phyloP scores from a whole-genome alignment of 495 filamentous ascomycete species.

The Aspergillus egyptiacus region DNA sequence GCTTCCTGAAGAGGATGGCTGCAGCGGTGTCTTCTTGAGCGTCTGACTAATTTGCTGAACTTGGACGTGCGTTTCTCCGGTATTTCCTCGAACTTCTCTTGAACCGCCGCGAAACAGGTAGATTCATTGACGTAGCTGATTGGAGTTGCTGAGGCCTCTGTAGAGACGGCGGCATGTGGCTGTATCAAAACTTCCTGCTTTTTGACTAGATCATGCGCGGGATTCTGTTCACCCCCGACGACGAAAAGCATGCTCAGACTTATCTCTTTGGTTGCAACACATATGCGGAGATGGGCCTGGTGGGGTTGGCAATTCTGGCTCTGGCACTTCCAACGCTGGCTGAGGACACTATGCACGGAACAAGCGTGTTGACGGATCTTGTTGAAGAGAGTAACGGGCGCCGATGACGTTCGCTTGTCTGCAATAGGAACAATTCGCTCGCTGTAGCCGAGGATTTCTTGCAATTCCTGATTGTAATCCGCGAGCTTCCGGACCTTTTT shows the following conservation, averaged over 20 bases:
- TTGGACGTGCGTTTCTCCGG: background rate
- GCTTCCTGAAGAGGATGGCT: background rate
- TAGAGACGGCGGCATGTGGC: background rate
- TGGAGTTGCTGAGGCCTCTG: background rate
- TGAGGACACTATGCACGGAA: background rate
- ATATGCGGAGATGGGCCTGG: background rate
- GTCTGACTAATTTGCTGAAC: background rate
- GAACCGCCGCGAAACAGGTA: background rate
- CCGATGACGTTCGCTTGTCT: background rate
- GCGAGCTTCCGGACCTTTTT: background rate
- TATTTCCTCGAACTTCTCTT: background rate
- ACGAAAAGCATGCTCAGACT: background rate
- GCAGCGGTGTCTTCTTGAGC: background rate
- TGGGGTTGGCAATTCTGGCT: background rate
- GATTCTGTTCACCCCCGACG: background rate
- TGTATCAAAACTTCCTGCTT: background rate
- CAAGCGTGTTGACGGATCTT: background rate
- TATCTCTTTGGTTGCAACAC: background rate
- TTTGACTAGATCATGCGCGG: background rate
- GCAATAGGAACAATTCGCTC: background rate
- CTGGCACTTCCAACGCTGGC: background rate
- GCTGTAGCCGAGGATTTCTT: background rate
- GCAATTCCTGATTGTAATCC: background rate
- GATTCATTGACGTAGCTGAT: background rate
- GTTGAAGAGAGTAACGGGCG: background rate